Conservation (phyloP, 2,329 filamentous ascomycete genomes). For the Knoxdaviesia proteae region DNA sequence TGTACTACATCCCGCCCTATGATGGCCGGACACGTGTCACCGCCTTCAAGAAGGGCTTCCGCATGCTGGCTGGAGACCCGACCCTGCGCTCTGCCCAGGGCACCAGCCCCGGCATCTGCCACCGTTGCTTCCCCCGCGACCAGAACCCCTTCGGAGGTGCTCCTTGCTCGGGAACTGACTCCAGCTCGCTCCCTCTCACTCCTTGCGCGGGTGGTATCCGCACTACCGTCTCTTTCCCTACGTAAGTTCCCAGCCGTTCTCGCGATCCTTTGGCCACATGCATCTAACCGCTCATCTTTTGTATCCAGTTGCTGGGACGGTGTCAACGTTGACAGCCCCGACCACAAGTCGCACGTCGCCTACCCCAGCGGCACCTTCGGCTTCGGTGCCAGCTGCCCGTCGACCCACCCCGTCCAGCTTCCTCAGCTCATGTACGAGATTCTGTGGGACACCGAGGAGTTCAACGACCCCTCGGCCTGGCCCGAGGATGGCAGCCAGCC, state of each 20-base stretch:
- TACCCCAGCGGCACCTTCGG: slow-evolving; percentile 18
- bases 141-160: slow-evolving; percentile 24
- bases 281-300: slow-evolving; percentile 5
- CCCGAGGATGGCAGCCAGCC: slow-evolving; percentile 4
- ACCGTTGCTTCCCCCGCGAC: slow-evolving; percentile 24
- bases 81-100: slow-evolving; percentile 10
- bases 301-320: slow-evolving; percentile 37
- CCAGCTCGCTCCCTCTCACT: slow-evolving; percentile 24
- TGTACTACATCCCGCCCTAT: slow-evolving; percentile 20
- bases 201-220: slow-evolving; percentile 29
- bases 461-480: slow-evolving; percentile 5
- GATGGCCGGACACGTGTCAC: slow-evolving; percentile 17
- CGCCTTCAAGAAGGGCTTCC: slow-evolving; percentile 24
- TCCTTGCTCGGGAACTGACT: slow-evolving; percentile 26
- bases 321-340: slow-evolving; percentile 22
- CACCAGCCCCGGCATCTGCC: slow-evolving; percentile 19
- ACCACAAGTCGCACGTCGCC: slow-evolving; percentile 27
- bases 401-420: slow-evolving; percentile 24
- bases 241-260: slow-evolving; percentile 12
- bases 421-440: slow-evolving; percentile 20
- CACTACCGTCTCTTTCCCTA: slow-evolving; percentile 29
- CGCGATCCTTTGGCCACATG: no score
- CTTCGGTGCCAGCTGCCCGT: slow-evolving; percentile 21
- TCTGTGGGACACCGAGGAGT: slow-evolving; percentile 27
- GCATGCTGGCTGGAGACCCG: slow-evolving; percentile 21